Conservation (phyloP, 768 basidiomycete species). For the Lentinus brumalis region DNA sequence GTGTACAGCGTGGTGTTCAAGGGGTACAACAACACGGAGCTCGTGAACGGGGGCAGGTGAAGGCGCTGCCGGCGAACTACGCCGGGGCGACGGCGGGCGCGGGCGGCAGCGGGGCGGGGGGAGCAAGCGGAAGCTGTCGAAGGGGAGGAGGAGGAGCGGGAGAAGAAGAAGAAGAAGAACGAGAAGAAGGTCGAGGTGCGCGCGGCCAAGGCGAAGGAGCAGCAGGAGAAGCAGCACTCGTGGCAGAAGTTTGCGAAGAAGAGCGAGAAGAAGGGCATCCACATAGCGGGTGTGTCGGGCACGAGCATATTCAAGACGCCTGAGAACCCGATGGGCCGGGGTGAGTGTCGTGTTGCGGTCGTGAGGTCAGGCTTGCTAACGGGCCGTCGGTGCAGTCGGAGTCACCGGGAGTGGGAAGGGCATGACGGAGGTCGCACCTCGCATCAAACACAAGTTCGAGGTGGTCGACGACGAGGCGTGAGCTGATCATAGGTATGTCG, state of each 20-base stretch:
- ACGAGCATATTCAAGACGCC: slow-evolving; percentile 95
- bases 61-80: slow-evolving; percentile 64
- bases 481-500: slow-evolving; percentile 8
- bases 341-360: slow-evolving; percentile 45
- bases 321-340: slow-evolving; percentile 85
- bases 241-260: slow-evolving; percentile 98
- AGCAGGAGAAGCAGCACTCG: slow-evolving; percentile 76
- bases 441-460: slow-evolving; percentile 78
- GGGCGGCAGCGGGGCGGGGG: slow-evolving; percentile 40
- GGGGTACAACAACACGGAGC: slow-evolving; percentile 89
- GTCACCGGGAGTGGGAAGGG: slow-evolving; percentile 89
- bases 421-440: slow-evolving; percentile 74
- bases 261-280: slow-evolving; percentile 88
- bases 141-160: slow-evolving; percentile 87
- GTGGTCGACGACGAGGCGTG: slow-evolving; percentile 39
- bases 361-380: neutral
- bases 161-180: slow-evolving; percentile 91
- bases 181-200: slow-evolving; percentile 88
- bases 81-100: slow-evolving; percentile 30
- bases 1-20: slow-evolving; percentile 91
- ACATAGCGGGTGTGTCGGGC: slow-evolving; percentile 85
- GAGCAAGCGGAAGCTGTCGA: slow-evolving; percentile 77
- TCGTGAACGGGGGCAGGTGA: slow-evolving; percentile 75
- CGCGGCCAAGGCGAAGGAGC: slow-evolving; percentile 88
- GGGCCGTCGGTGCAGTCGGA: slow-evolving; percentile 57